phyloP scores from a whole-genome alignment of 148 eudicot genomes.

The Rhododendron henanense region DNA sequence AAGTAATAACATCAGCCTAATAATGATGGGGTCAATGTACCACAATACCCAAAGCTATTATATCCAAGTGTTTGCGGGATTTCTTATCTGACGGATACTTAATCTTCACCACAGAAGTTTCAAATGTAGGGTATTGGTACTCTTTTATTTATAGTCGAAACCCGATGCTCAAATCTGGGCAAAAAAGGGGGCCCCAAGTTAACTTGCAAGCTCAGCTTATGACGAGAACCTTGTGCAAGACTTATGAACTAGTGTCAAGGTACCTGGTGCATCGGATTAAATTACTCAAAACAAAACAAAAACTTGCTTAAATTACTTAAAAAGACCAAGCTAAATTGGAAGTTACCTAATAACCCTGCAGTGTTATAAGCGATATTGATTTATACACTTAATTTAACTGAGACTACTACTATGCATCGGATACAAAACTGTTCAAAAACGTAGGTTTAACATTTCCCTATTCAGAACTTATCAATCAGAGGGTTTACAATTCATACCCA shows the following conservation, averaged over 20 bases:
- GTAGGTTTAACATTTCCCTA: neutral
- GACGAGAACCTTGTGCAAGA: neutral
- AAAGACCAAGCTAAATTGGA: neutral
- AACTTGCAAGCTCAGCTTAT: constrained; percentile 3
- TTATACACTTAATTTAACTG: neutral
- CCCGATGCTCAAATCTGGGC: neutral
- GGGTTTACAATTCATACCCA: neutral
- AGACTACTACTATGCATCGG: neutral
- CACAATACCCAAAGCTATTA: neutral
- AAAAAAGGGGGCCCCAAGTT: neutral
- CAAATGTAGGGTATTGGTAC: neutral
- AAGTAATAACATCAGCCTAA: neutral
- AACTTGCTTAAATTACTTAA: neutral
- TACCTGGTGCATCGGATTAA: neutral
- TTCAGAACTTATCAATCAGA: neutral
- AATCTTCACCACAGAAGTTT: neutral
- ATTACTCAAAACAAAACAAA: neutral
- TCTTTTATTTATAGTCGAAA: neutral
- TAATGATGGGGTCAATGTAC: neutral
- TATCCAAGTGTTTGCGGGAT: neutral
- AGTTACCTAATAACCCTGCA: neutral
- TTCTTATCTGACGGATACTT: neutral
- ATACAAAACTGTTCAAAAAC: neutral
- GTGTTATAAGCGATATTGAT: neutral
- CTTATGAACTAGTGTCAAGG: neutral